These are phyloP conservation scores for Microcyclosporella mali DNA, from an alignment of 2,329 filamentous ascomycete genomes.

Conservation along the genomic window DNA sequence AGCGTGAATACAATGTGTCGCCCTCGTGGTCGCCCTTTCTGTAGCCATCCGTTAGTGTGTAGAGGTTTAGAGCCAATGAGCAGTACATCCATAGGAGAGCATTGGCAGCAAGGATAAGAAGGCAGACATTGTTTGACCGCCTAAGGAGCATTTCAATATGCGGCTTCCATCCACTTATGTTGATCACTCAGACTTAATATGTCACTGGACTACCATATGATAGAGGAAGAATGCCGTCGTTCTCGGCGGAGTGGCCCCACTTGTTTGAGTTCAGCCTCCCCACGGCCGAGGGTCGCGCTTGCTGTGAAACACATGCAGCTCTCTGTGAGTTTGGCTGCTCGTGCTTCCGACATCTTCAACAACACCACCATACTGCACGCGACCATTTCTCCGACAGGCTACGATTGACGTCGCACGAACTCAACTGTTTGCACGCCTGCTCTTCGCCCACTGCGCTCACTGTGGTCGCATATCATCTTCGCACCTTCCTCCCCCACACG, in stretches of 20 bases:
- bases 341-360: background rate
- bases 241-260: background rate
- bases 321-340: too few species aligned
- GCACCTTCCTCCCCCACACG: background rate
- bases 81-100: too few species aligned
- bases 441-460: background rate
- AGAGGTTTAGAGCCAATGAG: background rate
- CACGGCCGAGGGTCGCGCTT: background rate
- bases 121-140: background rate
- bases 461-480: background rate
- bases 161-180: too few species aligned
- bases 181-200: background rate
- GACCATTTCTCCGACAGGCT: background rate
- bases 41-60: background rate
- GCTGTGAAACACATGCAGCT: background rate
- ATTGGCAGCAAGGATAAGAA: too few species aligned
- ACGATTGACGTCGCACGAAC: too few species aligned
- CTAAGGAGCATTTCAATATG: background rate
- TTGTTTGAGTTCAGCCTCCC: background rate
- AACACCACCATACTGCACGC: background rate
- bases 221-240: background rate
- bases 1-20: background rate
- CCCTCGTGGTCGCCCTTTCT: constrained; percentile 1
- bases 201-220: background rate
- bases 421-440: background rate